phyloP scores from a whole-genome alignment of 2,329 filamentous ascomycete species.

The Apiospora arundinis region DNA sequence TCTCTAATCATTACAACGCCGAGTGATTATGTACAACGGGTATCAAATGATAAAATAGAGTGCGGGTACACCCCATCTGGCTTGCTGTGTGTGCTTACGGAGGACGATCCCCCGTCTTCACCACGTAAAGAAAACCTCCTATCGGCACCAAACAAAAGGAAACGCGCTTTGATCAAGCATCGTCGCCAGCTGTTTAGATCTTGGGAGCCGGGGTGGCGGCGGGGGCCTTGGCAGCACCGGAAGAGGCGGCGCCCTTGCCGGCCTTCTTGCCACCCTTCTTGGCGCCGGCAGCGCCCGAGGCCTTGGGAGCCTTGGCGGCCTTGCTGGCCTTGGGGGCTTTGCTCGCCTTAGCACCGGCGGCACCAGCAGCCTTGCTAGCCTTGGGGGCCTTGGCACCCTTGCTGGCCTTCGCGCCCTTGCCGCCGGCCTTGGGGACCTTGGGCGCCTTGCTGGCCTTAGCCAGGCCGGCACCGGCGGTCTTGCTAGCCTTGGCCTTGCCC shows the following conservation, averaged over 20 bases:
- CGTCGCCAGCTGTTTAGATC: not conserved
- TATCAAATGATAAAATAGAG: not conserved
- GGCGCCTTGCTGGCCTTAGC: not conserved
- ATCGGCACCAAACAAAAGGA: not conserved
- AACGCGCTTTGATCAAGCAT: not conserved
- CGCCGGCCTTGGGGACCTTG: not conserved
- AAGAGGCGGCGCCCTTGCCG: too few species aligned
- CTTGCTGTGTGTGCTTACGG: not conserved
- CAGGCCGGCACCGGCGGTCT: not conserved
- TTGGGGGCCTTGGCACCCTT: not conserved
- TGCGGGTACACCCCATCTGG: not conserved
- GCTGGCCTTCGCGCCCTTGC: not conserved
- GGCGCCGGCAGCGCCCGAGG: not conserved
- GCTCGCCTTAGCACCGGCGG: not conserved
- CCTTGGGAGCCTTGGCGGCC: not conserved
- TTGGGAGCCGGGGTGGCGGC: not conserved
- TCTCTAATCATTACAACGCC: not conserved
- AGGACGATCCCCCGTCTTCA: not conserved
- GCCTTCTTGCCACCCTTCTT: not conserved
- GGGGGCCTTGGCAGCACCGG: not conserved
- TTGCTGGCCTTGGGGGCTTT: not conserved
- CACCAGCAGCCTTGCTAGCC: not conserved
- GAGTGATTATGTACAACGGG: not conserved
- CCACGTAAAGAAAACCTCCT: not conserved
- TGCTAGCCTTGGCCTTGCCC: too few species aligned